These are phyloP conservation scores for Spencermartinsiella ligniputridi DNA, from an alignment of 1,139 yeast genomes.

Conservation along the genomic window DNA sequence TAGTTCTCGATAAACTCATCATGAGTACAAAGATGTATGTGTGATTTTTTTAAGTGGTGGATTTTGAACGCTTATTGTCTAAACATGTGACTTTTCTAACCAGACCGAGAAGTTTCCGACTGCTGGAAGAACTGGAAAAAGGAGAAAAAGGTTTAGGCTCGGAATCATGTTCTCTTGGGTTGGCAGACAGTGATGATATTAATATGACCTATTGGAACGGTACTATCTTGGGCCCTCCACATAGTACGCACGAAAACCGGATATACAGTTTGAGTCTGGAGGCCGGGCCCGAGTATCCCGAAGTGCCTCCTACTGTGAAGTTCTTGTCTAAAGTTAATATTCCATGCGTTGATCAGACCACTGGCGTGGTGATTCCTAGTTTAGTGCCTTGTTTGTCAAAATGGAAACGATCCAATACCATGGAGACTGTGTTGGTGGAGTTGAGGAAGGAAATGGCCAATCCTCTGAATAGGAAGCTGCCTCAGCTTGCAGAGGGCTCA, in stretches of 20 bases:
- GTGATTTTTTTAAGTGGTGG: background rate
- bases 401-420: constrained; percentile 86
- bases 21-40: background rate
- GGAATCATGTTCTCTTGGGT: constrained; percentile 92
- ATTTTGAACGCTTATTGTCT: too few relatives aligned
- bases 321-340: constrained; percentile 82
- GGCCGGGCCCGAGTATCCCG: constrained; percentile 86
- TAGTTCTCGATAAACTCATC: too few relatives aligned
- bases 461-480: constrained; percentile 73
- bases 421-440: constrained; percentile 88
- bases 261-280: constrained; percentile 78
- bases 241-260: constrained; percentile 87
- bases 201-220: constrained; percentile 95
- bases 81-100: background rate
- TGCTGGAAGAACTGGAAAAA: constrained; percentile 91
- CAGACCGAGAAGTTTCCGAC: constrained; percentile 90
- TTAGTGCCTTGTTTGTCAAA: constrained; percentile 67
- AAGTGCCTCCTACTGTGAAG: constrained; percentile 73
- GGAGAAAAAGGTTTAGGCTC: constrained; percentile 98
- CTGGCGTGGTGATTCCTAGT: constrained; percentile 59
- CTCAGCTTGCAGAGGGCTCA: constrained; percentile 89
- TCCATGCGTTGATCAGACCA: constrained; percentile 71
- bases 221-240: constrained; percentile 96
- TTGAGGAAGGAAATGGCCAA: constrained; percentile 83
- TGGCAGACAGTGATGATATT: constrained; percentile 83